Evolutionary conservation across 73 alveolate genomes (phyloP), one percentile per base, ranked within the genome.

Genomic region (Urostyla sp.): DNA sequence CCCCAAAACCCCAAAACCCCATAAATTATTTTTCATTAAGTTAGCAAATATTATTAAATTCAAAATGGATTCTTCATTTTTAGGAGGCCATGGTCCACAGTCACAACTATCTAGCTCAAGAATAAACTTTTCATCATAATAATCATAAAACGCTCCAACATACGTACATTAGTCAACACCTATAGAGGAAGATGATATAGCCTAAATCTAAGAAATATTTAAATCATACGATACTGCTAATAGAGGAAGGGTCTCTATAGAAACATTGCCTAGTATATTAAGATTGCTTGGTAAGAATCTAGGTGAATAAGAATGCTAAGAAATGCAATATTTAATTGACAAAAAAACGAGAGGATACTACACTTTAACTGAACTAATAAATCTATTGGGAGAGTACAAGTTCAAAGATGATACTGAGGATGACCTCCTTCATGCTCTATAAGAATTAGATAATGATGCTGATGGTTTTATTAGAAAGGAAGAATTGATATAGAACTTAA

Each of bases 391-490:
- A 16, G 75, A 73, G 13, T 73, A 44, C 36, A 44, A 49, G 49
- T 73, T 73, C 27, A 48, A 34, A 38, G 61, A 50, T 16, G 85
- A 73, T 48, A 73, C 58, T 4, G 75, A 51, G 28, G 4, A 40
- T 27, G 72, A 73, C 27, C 28, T 73, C 24, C 55, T 73, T 0
- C 28, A 73, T 6, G 72, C 75, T 31, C 36, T 73, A 18, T 21
- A 51, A 51, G 85, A 73, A 34, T 18, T 73, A 11, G 85, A 73
- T 53, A 38, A 73, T 16, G 74, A 61, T 0, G 85, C 73, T 1
- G 85, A 73, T 73, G 85, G 85, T 1, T 52, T 73, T 37, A 51
- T 73, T 45, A 73, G 75, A 30, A 48, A 73, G 27, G 85, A 73
- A 2, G 24, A 20, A 2, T 15, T 73, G 38, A n/a, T 18, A 30